Evolutionary conservation across 192 early-diverging fungal species (phyloP).

Genomic region (Coemansia umbellata): DNA sequence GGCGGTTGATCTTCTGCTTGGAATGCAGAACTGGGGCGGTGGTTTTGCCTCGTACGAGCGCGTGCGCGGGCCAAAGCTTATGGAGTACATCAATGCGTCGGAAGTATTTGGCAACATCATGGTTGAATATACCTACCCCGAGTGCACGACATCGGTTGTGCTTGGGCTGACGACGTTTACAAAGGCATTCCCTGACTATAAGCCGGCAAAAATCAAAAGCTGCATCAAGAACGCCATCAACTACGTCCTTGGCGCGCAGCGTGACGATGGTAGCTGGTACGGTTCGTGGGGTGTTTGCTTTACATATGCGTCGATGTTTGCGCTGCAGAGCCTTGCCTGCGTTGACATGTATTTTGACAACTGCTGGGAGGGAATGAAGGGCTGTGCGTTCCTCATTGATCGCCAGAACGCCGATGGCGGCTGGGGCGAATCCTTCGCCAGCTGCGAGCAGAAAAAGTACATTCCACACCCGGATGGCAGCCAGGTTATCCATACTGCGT

Average conservation of each 20-base stretch:
- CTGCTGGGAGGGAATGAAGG: conserved; percentile 65
- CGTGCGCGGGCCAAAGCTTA: conserved; percentile 68
- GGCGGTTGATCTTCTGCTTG: conserved; percentile 85
- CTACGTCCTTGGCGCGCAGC: conserved; percentile 74
- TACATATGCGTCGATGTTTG: conserved; percentile 94
- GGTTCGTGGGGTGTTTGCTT: conserved; percentile 98
- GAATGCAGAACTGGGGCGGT: conserved; percentile 87
- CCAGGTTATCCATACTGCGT: conserved; percentile 91
- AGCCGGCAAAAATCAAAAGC: conserved; percentile 71
- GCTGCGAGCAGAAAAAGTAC: conserved; percentile 46
- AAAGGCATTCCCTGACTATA: conserved; percentile 76
- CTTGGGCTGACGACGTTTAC: conserved; percentile 78
- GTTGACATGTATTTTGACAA: conserved; percentile 80
- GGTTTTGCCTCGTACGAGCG: conserved; percentile 94
- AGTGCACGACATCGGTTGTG: conserved; percentile 93
- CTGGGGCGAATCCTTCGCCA: conserved; percentile 94
- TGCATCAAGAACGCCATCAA: conserved; percentile 58
- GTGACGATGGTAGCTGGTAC: conserved; percentile 86
- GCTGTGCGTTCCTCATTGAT: conserved; percentile 87
- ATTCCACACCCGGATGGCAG: conserved; percentile 54
- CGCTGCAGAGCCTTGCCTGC: conserved; percentile 75
- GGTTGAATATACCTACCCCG: conserved; percentile 95
- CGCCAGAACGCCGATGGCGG: conserved; percentile 91
- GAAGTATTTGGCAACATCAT: conserved; percentile 98
- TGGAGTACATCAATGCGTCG: conserved; percentile 91